These are phyloP conservation scores for Nakazawaea pomicola DNA, from an alignment of 805 yeast species.

Conservation along the genomic window DNA sequence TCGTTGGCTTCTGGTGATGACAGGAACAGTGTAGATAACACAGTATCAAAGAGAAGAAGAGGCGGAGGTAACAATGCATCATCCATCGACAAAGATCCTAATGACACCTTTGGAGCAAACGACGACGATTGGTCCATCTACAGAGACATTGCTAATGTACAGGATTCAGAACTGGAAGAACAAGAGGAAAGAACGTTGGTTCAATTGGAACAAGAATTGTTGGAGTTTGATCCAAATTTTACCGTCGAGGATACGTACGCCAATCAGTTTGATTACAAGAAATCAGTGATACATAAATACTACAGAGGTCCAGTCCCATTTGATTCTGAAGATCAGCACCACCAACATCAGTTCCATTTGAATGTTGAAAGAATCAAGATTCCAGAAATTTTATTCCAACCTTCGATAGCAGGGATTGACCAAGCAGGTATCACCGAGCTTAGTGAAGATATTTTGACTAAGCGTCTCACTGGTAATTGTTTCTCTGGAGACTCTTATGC, in stretches of 20 bases:
- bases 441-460: constrained; percentile 57
- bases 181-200: constrained; percentile 59
- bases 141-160: constrained; percentile 70
- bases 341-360: constrained; percentile 84
- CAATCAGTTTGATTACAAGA: constrained; percentile 79
- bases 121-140: constrained; percentile 96
- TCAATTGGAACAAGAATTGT: constrained; percentile 66
- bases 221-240: constrained; percentile 82
- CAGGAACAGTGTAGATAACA: constrained; percentile 17
- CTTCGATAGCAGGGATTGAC: constrained; percentile 90
- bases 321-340: constrained; percentile 76
- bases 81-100: constrained; percentile 83
- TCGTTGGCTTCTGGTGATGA: constrained; percentile 72
- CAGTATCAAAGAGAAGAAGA: constrained; percentile 39
- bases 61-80: constrained; percentile 31
- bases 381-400: constrained; percentile 90
- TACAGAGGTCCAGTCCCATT: constrained; percentile 87
- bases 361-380: constrained; percentile 88
- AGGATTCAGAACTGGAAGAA: constrained; percentile 77
- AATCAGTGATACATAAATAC: constrained; percentile 74
- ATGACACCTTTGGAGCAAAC: constrained; percentile 90
- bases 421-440: constrained; percentile 91
- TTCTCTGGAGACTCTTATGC: constrained; percentile 49
- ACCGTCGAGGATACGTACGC: constrained; percentile 81
- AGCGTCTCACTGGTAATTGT: constrained; percentile 49